Base-by-base conservation (phyloP, 306 rosid species). In the Quercus mongolica region DNA sequence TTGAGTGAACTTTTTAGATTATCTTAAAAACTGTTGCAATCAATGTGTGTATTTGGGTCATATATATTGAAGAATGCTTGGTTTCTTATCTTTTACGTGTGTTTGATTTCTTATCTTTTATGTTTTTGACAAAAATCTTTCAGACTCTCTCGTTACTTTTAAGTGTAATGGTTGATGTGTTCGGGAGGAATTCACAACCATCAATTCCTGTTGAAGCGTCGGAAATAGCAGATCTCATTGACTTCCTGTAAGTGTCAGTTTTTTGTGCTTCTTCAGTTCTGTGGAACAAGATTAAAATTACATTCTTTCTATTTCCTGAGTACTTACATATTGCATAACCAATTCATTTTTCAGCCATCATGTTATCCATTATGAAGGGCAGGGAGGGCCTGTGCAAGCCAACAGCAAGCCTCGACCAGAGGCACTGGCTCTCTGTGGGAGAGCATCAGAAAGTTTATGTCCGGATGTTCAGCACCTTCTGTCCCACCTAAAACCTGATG, bases 381-480 rank as follows among this genome's bases (percentile, higher is more conserved):
- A 95, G 79, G 98, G 96, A 79, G 99, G 98, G 76, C 93, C 99
- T 12, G 96, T 95, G 78, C 92, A 87, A 76, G 84, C 91, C 30
- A 89, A 65, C 86, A 95, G 97, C 98, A 95, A 91, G 85, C 97
- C 99, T 41, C 89, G 98, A 78, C 87, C 90, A 0, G 98, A 95
- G 51, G 89, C 93, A 75, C 83, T 95, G 85, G 93, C 85, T 46
- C 89, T 95, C 46, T 71, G 89, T 6, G 99, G 96, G 78, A 89
- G 81, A 86, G 96, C 87, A 1, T 88, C 87, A 1, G 98, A 95
- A 82, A 90, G 82, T 86, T 87, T 95, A 25, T 92, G 96, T 68
- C 97, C 96, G 4, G 99, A 95, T 72, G 75, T 95, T 75, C 98
- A 91, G 64, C 99, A 93, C 76, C 88, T 95, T 61, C 94, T 95